A percentile compares a stretch with the other conserved stretches of the same genome.
Evolutionary conservation across 306 rosid genomes (phyloP).

Genomic region (Gillenia trifoliata): DNA sequence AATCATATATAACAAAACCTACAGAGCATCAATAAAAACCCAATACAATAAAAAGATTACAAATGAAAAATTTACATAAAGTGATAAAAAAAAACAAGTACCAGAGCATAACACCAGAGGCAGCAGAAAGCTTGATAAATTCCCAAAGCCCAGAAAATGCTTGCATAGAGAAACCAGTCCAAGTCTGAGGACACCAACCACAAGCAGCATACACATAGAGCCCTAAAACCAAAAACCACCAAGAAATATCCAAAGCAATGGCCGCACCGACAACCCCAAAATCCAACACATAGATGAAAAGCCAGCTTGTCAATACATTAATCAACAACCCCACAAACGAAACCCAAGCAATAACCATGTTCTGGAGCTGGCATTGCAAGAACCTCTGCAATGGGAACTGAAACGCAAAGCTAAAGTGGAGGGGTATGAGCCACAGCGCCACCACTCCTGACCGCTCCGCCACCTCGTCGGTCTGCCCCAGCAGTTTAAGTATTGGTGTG

Average conservation of each 20-base stretch:
- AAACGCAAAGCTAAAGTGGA: slow-evolving; percentile 79
- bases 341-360: slow-evolving; percentile 47
- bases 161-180: slow-evolving; percentile 56
- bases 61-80: not conserved
- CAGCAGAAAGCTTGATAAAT: slow-evolving; percentile 55
- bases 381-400: slow-evolving; percentile 69
- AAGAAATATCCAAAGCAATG: slow-evolving; percentile 53
- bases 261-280: slow-evolving; percentile 66
- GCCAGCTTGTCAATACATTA: slow-evolving; percentile 39
- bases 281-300: slow-evolving; percentile 41
- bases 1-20: too few species aligned
- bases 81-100: not conserved
- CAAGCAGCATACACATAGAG: slow-evolving; percentile 28
- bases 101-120: slow-evolving; percentile 77
- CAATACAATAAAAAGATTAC: not conserved
- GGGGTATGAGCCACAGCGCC: slow-evolving; percentile 63
- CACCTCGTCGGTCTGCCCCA: slow-evolving; percentile 60
- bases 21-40: not conserved
- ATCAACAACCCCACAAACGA: slow-evolving; percentile 35
- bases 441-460: slow-evolving; percentile 51
- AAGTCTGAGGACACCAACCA: slow-evolving; percentile 70
- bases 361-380: slow-evolving; percentile 70
- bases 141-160: slow-evolving; percentile 74
- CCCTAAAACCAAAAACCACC: slow-evolving; percentile 64
- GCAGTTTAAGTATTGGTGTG: slow-evolving; percentile 39